A percentile compares a stretch with the other conserved stretches of the same genome.
phyloP scores from a whole-genome alignment of 768 basidiomycete genomes.

The Boletus rufocinnamomeus region DNA sequence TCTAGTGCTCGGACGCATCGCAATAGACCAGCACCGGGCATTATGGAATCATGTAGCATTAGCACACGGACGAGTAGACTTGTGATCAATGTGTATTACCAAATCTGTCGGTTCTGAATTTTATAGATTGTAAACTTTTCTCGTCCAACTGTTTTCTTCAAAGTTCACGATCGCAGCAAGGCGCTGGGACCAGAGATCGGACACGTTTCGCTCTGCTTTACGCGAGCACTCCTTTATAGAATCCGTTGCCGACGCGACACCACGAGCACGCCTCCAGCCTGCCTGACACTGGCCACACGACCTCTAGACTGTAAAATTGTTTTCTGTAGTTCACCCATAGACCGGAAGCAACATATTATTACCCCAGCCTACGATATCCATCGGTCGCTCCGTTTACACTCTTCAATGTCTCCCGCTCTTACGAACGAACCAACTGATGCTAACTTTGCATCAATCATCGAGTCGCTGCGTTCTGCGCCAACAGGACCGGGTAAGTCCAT shows the following conservation, averaged over 20 bases:
- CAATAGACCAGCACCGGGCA: not conserved
- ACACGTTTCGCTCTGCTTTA: conserved; percentile 3
- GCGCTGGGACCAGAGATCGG: not conserved
- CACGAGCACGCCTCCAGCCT: conserved; percentile 9
- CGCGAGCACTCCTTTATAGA: not conserved
- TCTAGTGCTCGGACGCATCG: conserved; percentile 22
- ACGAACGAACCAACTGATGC: conserved; percentile 45
- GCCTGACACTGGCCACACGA: not conserved
- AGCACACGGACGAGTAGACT: not conserved
- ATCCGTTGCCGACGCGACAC: conserved; percentile 8
- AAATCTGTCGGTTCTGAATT: conserved; percentile 10
- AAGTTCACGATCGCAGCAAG: conserved; percentile 1
- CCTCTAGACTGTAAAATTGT: conserved; percentile 20
- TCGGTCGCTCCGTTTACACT: conserved; percentile 12
- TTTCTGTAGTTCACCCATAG: conserved; percentile 18
- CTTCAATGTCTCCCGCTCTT: conserved; percentile 55
- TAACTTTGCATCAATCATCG: conserved; percentile 45
- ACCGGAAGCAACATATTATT: conserved; percentile 20
- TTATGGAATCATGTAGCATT: conserved; percentile 1
- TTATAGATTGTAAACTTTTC: not conserved
- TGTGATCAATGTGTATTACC: not conserved
- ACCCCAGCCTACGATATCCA: conserved; percentile 27
- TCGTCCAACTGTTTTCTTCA: not conserved
- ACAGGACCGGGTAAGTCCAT: conserved; percentile 55
- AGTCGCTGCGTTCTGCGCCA: conserved; percentile 56